Evolutionary conservation across 1,284 basidiomycete species (phyloP).

Genomic region (Apiotrichum montevideense): DNA sequence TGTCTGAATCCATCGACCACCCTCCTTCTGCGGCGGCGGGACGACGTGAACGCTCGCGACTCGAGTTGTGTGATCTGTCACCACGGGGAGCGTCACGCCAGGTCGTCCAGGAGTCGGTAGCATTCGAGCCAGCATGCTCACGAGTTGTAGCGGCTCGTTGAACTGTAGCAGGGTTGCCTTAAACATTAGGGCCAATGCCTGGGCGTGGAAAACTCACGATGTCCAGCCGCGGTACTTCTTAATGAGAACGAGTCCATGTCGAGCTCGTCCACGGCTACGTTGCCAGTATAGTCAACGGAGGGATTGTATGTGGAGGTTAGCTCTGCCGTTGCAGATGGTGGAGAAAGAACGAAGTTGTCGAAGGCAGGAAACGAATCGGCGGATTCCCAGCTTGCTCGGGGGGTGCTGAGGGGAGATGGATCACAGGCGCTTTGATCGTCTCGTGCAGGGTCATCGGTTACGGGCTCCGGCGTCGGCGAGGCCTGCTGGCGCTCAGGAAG

Average conservation of each 20-base stretch:
- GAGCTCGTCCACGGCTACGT: neutral
- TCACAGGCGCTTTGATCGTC: slow-evolving; percentile 2
- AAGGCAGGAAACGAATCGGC: slow-evolving; percentile 29
- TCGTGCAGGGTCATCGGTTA: slow-evolving; percentile 1
- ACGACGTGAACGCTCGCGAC: slow-evolving; percentile 5
- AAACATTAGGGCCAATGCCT: neutral
- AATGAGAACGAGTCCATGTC: neutral
- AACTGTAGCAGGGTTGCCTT: neutral
- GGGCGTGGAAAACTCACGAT: neutral
- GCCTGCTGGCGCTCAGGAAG: neutral
- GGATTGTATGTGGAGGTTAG: neutral
- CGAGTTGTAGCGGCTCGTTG: too few species aligned
- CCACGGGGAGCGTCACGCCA: slow-evolving; percentile 5
- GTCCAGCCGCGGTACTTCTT: neutral
- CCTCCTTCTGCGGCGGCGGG: slow-evolving; percentile 1
- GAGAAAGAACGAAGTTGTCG: slow-evolving; percentile 10
- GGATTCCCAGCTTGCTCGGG: slow-evolving; percentile 26
- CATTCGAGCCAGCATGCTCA: too few species aligned
- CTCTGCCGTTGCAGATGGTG: neutral
- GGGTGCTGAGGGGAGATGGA: slow-evolving; percentile 9
- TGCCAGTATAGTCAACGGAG: neutral
- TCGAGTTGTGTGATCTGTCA: slow-evolving; percentile 3
- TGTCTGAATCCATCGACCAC: slow-evolving; percentile 12
- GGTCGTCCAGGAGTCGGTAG: neutral
- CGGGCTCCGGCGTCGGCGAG: neutral